Evolutionary conservation across 305 asterid species (phyloP).

Genomic region (Rubia tinctorum): DNA sequence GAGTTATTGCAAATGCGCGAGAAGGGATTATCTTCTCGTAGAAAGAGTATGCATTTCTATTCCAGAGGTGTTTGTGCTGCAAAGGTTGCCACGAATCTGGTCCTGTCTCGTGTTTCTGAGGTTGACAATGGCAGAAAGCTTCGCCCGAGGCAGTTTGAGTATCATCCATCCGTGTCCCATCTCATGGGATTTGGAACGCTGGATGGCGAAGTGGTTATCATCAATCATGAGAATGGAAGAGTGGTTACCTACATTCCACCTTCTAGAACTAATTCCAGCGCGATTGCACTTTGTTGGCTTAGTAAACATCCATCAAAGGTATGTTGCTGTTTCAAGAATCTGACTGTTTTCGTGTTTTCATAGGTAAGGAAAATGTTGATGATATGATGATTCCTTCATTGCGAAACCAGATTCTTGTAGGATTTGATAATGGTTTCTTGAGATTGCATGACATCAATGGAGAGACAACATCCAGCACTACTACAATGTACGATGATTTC

Average conservation of each 20-base stretch:
- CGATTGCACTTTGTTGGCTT: conserved; percentile 86
- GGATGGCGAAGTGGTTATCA: conserved; percentile 70
- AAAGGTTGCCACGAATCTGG: conserved; percentile 49
- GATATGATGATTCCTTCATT: too few species aligned
- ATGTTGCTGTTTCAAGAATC: background rate
- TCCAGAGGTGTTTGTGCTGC: conserved; percentile 69
- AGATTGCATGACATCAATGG: conserved; percentile 63
- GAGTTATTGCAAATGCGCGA: conserved; percentile 55
- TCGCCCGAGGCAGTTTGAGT: conserved; percentile 87
- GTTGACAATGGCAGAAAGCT: conserved; percentile 31
- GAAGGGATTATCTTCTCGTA: conserved; percentile 36
- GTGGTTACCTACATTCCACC: conserved; percentile 37
- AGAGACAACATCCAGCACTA: conserved; percentile 8
- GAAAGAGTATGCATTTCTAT: conserved; percentile 49
- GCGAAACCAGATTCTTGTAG: conserved; percentile 61
- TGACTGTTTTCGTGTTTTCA: background rate
- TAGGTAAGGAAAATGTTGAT: conserved; percentile 18
- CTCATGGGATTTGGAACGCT: conserved; percentile 86
- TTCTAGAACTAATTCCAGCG: conserved; percentile 33
- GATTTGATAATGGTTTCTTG: conserved; percentile 70
- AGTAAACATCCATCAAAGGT: conserved; percentile 73
- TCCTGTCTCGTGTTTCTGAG: conserved; percentile 36
- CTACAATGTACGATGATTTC: conserved; percentile 53
- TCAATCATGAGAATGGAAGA: conserved; percentile 72
- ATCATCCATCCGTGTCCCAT: conserved; percentile 63